These are phyloP conservation scores for Trypanosoma avium DNA, from an alignment of 208 protist species.

Conservation along the genomic window DNA sequence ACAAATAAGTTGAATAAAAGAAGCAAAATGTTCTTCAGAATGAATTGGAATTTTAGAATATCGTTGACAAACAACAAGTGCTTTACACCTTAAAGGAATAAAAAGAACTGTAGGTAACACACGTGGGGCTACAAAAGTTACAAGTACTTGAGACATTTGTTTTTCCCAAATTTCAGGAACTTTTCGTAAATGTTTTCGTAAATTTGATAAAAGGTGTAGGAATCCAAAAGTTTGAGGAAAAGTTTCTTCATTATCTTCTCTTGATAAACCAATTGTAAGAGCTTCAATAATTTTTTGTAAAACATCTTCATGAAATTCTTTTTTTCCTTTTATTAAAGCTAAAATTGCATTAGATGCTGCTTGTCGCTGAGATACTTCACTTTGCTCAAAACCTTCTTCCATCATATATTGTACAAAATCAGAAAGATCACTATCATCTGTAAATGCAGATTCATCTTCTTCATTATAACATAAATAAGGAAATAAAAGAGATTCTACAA, in stretches of 20 bases:
- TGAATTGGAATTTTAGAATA: slow-evolving; percentile 84
- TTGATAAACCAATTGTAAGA: slow-evolving; percentile 56
- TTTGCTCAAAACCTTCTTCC: slow-evolving; percentile 68
- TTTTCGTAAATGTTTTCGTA: slow-evolving; percentile 76
- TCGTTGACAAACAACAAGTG: slow-evolving; percentile 76
- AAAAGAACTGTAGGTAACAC: slow-evolving; percentile 45
- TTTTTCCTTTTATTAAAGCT: slow-evolving; percentile 69
- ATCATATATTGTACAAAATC: slow-evolving; percentile 88
- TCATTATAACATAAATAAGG: slow-evolving; percentile 79
- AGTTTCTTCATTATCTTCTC: slow-evolving; percentile 45
- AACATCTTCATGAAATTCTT: slow-evolving; percentile 67
- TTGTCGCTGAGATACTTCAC: slow-evolving; percentile 69
- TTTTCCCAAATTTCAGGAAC: slow-evolving; percentile 64
- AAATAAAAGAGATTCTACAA: slow-evolving; percentile 81
- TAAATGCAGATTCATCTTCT: slow-evolving; percentile 76
- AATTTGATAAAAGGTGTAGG: slow-evolving; percentile 75
- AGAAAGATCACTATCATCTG: slow-evolving; percentile 62
- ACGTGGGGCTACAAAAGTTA: slow-evolving; percentile 73
- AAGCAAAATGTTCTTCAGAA: slow-evolving; percentile 64
- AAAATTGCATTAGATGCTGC: slow-evolving; percentile 81
- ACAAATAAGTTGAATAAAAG: slow-evolving; percentile 77
- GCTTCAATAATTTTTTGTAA: slow-evolving; percentile 66
- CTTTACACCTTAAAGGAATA: slow-evolving; percentile 77
- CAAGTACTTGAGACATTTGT: slow-evolving; percentile 82
- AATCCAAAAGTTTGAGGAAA: slow-evolving; percentile 75